Conservation (phyloP, 1,284 basidiomycete genomes). For the Microstroma glucosiphilum region DNA sequence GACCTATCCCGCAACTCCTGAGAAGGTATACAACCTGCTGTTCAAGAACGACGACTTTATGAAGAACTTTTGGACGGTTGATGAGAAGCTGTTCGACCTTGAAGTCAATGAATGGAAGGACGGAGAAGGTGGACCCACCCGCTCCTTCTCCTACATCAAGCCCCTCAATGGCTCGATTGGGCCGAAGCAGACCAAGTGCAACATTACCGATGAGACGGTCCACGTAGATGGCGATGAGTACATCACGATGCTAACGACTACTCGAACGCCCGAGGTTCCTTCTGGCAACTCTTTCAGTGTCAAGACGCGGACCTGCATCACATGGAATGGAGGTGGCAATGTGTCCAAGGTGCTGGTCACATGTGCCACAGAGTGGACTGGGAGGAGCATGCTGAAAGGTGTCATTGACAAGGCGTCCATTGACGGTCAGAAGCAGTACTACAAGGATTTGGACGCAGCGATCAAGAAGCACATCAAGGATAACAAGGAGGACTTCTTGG, state of each 20-base stretch:
- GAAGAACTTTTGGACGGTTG: slow-evolving; percentile 79
- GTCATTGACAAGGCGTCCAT: slow-evolving; percentile 84
- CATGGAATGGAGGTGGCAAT: slow-evolving; percentile 72
- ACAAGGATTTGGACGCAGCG: slow-evolving; percentile 71
- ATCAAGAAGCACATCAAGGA: slow-evolving; percentile 73
- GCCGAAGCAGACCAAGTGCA: slow-evolving; percentile 89
- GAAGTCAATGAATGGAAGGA: slow-evolving; percentile 50
- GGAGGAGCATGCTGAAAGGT: slow-evolving; percentile 93
- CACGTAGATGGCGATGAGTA: slow-evolving; percentile 79
- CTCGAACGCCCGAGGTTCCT: slow-evolving; percentile 88
- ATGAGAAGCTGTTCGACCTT: slow-evolving; percentile 69
- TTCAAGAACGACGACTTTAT: slow-evolving; percentile 72
- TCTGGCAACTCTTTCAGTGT: slow-evolving; percentile 84
- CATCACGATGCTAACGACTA: slow-evolving; percentile 77
- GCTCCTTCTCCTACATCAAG: slow-evolving; percentile 93
- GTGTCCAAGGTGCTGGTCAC: slow-evolving; percentile 76
- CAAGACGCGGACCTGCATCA: slow-evolving; percentile 88
- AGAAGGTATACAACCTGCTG: slow-evolving; percentile 91
- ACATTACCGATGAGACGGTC: slow-evolving; percentile 76
- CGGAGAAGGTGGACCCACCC: slow-evolving; percentile 59
- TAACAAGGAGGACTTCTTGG: slow-evolving; percentile 80
- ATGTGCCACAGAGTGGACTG: slow-evolving; percentile 90
- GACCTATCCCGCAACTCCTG: slow-evolving; percentile 78
- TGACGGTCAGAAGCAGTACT: slow-evolving; percentile 90
- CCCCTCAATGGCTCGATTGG: slow-evolving; percentile 81